Evolutionary conservation across 1,139 yeast genomes (phyloP), one percentile per base, ranked within the genome.

Genomic region (Yamadazyma diospyri): DNA sequence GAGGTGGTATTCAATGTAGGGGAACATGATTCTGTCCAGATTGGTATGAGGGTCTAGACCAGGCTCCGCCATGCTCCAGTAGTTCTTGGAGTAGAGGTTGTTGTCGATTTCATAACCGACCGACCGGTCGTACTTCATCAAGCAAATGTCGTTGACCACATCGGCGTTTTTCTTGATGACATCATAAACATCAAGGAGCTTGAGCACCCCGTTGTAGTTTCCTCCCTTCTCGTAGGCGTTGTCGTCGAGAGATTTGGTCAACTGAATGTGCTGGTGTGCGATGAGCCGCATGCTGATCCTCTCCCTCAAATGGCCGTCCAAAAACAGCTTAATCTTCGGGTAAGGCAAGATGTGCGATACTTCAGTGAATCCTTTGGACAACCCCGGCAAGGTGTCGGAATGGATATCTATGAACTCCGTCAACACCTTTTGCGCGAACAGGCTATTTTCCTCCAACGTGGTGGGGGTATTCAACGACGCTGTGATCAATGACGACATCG

Each of bases 321-420:
- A 63, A 43, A 88, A 84, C 2, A 47, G 41, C 39, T 81, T 78
- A 33, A 83, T 77, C 22, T 70, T 57, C 1, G 64, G 63, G 16
- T 70, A 55, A 1, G 75, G 61, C 31, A 79, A 64, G 37, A 78
- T 63, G 29, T 70, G 67, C 32, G 74, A 61, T 1, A 86, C 83
- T 50, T 89, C 97, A 44, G 72, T 74, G 47, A 89, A 82, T 0
- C 97, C 98, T 40, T 78, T 76, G 13, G 95, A 85, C 34, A 89
- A 62, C 7, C 77, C 71, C 1, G 94, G 86, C 30, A 89, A 68
- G 2, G 95, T 86, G 53, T 92, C 95, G 7, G 85, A 72, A 51
- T 89, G 97, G 23, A 80, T 66, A 36, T 80, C 81, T 15, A 86
- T 74, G 41, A 87, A 80, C 29, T 72, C 63, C 12, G 66, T 60